These are phyloP conservation scores for Tricholoma furcatifolium DNA, from an alignment of 768 basidiomycete genomes.

Conservation along the genomic window DNA sequence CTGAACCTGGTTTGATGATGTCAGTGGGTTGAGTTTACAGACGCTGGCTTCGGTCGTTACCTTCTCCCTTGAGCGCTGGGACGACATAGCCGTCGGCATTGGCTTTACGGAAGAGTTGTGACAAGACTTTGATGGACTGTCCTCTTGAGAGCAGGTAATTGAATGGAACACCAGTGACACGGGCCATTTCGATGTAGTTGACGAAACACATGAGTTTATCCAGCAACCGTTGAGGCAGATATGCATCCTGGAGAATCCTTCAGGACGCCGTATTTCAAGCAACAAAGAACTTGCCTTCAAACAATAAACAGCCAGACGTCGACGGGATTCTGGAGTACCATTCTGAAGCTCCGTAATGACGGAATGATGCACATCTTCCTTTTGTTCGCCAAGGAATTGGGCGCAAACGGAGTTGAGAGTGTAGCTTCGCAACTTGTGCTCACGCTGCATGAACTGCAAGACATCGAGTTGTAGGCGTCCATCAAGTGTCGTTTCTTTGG, in stretches of 20 bases:
- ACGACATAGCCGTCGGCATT: constrained; percentile 90
- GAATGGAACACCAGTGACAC: constrained; percentile 99
- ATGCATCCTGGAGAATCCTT: constrained; percentile 73
- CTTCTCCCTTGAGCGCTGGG: constrained; percentile 84
- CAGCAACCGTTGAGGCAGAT: constrained; percentile 91
- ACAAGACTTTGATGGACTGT: constrained; percentile 98
- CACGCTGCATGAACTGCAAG: constrained; percentile 97
- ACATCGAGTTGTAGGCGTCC: constrained; percentile 95
- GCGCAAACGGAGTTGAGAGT: constrained; percentile 98
- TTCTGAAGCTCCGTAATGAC: constrained; percentile 98
- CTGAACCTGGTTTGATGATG: constrained; percentile 55
- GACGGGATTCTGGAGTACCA: constrained; percentile 88
- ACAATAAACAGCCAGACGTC: constrained; percentile 96
- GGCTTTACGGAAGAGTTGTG: constrained; percentile 91
- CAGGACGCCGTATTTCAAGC: not conserved
- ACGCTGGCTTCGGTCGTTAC: constrained; percentile 34
- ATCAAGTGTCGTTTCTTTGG: constrained; percentile 88
- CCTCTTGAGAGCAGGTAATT: constrained; percentile 92
- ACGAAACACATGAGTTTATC: constrained; percentile 99
- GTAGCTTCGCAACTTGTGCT: constrained; percentile 96
- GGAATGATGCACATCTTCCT: constrained; percentile 98
- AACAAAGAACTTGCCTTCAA: constrained; percentile 64
- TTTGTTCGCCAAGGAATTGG: constrained; percentile 97
- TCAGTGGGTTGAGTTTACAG: not conserved
- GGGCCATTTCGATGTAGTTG: constrained; percentile 99